A percentile compares a stretch with the other conserved stretches of the same genome.
Evolutionary conservation across 768 basidiomycete genomes (phyloP).

Genomic region (Psilocybe cubensis): DNA sequence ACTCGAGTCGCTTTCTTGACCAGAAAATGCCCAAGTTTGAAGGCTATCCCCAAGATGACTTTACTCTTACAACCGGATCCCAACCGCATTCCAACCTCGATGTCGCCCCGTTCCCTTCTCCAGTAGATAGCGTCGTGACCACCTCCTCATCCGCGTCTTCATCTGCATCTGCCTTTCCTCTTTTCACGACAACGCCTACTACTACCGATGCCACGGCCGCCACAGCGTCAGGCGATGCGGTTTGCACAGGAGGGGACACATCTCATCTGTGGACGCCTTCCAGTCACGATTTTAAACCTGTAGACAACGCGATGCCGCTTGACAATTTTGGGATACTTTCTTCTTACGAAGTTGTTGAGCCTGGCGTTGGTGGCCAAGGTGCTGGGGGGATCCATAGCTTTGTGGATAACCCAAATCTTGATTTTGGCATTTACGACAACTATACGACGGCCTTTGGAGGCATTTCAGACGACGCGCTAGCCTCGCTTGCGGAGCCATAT

Average conservation of each 20-base stretch:
- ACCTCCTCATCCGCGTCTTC: slow-evolving; percentile 28
- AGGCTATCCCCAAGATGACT: slow-evolving; percentile 23
- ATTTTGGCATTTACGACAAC: slow-evolving; percentile 32
- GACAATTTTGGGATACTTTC: slow-evolving; percentile 23
- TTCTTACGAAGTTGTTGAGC: slow-evolving; percentile 24
- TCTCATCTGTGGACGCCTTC: slow-evolving; percentile 10
- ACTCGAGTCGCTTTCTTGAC: slow-evolving; percentile 24
- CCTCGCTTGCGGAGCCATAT: slow-evolving; percentile 27
- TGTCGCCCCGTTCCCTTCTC: slow-evolving; percentile 33
- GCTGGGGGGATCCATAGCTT: slow-evolving; percentile 21
- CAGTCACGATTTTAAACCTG: slow-evolving; percentile 18
- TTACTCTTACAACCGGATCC: slow-evolving; percentile 11
- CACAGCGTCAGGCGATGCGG: neutral
- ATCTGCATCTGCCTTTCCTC: slow-evolving; percentile 26
- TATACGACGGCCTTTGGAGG: slow-evolving; percentile 24
- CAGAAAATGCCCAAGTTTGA: slow-evolving; percentile 31
- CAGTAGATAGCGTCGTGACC: slow-evolving; percentile 32
- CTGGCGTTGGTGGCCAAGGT: slow-evolving; percentile 14
- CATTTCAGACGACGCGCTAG: slow-evolving; percentile 28
- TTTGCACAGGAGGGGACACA: slow-evolving; percentile 10
- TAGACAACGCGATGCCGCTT: slow-evolving; percentile 13
- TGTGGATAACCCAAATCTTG: slow-evolving; percentile 25
- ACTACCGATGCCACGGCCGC: neutral
- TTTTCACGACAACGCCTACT: slow-evolving; percentile 14
- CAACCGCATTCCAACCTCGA: slow-evolving; percentile 7